Percentiles rank a stretch among this genome's conserved stretches.
These are phyloP conservation scores for Haplosporangium sp. DNA, from an alignment of 371 early-diverging fungal species.

Conservation along the genomic window DNA sequence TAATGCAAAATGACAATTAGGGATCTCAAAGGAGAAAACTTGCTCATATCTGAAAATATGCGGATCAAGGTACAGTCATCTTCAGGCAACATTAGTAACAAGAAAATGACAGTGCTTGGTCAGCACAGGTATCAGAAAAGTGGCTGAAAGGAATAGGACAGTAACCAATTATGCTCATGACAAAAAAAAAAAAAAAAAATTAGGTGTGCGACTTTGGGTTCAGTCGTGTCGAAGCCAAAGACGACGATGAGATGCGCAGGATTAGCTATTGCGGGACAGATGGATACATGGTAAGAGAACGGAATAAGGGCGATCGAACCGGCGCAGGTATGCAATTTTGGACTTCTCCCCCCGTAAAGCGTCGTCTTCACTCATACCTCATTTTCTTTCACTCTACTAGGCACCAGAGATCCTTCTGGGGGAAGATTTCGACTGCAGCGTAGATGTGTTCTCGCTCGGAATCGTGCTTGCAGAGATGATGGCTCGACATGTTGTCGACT, in stretches of 20 bases:
- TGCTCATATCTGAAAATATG: slow-evolving; percentile 53
- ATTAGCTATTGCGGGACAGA: slow-evolving; percentile 72
- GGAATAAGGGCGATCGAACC: too few species aligned
- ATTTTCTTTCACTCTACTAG: slow-evolving; percentile 29
- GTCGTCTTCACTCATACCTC: background rate
- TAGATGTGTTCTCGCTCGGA: slow-evolving; percentile 70
- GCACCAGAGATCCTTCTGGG: slow-evolving; percentile 72
- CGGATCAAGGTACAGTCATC: slow-evolving; percentile 37
- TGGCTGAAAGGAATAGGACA: background rate
- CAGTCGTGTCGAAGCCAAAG: slow-evolving; percentile 57
- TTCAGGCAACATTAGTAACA: background rate
- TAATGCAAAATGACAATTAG: slow-evolving; percentile 8
- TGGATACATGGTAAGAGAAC: slow-evolving; percentile 49
- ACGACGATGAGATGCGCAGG: slow-evolving; percentile 59
- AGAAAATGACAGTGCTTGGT: background rate
- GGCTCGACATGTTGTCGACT: slow-evolving; percentile 56
- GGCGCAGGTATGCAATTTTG: too few species aligned
- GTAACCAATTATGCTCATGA: background rate
- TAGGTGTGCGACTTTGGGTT: slow-evolving; percentile 74
- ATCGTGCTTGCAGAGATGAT: slow-evolving; percentile 66
- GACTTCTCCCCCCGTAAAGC: background rate
- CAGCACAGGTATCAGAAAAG: too few species aligned
- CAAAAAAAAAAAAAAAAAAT: background rate
- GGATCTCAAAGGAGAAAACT: slow-evolving; percentile 49
- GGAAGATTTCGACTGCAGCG: slow-evolving; percentile 61